These are phyloP conservation scores for Nyctanthes arbortristis DNA, from an alignment of 257 asterid genomes.

Conservation along the genomic window DNA sequence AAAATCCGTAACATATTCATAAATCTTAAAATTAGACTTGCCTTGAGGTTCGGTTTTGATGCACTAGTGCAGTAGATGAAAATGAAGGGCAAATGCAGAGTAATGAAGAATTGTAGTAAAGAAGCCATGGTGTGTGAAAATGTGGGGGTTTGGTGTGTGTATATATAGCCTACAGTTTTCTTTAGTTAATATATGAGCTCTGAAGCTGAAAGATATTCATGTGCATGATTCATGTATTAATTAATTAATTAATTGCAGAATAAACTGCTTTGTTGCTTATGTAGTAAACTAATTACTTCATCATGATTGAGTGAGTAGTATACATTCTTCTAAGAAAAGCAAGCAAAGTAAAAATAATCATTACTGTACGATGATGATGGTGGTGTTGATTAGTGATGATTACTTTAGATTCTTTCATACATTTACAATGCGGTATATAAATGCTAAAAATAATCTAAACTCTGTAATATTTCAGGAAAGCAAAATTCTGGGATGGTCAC, in stretches of 20 bases:
- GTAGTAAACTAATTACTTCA: neutral
- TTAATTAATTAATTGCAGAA: slow-evolving; percentile 9
- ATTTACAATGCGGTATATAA: too few relatives aligned
- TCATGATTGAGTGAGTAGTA: neutral
- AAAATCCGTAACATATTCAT: neutral
- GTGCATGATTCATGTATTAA: neutral
- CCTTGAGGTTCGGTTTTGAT: slow-evolving; percentile 32
- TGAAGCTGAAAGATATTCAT: too few relatives aligned
- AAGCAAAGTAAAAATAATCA: too few relatives aligned
- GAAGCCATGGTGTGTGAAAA: slow-evolving; percentile 35
- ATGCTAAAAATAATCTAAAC: too few relatives aligned
- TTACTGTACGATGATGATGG: too few relatives aligned
- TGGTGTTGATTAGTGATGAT: too few relatives aligned
- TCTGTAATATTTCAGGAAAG: too few relatives aligned
- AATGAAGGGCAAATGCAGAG: slow-evolving; percentile 29
- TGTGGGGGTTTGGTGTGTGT: neutral
- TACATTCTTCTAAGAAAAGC: neutral
- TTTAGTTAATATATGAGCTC: too few relatives aligned
- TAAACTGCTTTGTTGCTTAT: neutral
- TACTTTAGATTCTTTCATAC: too few relatives aligned
- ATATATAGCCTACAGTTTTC: neutral
- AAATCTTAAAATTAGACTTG: slow-evolving; percentile 18
- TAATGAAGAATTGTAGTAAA: slow-evolving; percentile 7
- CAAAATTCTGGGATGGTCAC: too few relatives aligned
- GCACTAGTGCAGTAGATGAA: slow-evolving; percentile 28